Base-by-base conservation (phyloP, 768 basidiomycete genomes). In the Mycena polygramma region DNA sequence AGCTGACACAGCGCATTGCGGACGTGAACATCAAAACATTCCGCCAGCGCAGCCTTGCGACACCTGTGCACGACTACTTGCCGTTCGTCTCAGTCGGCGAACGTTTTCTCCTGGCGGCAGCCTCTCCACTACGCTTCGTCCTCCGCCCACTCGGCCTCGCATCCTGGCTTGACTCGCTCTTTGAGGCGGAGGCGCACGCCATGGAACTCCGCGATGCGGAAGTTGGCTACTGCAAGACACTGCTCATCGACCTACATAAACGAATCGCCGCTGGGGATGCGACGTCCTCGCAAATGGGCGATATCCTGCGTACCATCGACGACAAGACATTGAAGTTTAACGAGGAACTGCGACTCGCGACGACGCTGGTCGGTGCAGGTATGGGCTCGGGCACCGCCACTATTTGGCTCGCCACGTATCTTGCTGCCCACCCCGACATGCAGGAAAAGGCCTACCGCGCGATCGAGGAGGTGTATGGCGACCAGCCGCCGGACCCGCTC, bases 401-500 rank as follows among this genome's bases (percentile, higher is more conserved):
- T 17, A 63, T 54, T 22, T 69, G 68, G 68, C 60, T 69, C 3
- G 45, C 54, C 8, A 17, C 68, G 11, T 36, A 57, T 3, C 68
- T 69, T 26, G 68, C 68, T n/a, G 68, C 46, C 2, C 68, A 63
- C 41, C 68, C 68, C 19, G 68, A 69, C 24, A 63, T 69, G 68
- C 68, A 69, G 24, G 53, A 69, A 26, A 69, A 63, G 11, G 68
- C 68, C 14, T 63, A 46, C 48, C 45, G 35, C 36, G 60, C 68
- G 11, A 69, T 69, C 43, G 68, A 69, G 37, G 68, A 69, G 13
- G 55, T 69, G 1, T 69, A 69, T 22, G 68, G 68, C 46, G 61
- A 43, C 36, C 43, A 62, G 46, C 30, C 53, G 0, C 68, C 68
- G 0, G 68, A 69, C 37, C 61, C 68, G 17, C 26, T 69, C 14